These are phyloP conservation scores for Alternaria triticina DNA, from an alignment of 2,329 filamentous ascomycete species.

Conservation along the genomic window DNA sequence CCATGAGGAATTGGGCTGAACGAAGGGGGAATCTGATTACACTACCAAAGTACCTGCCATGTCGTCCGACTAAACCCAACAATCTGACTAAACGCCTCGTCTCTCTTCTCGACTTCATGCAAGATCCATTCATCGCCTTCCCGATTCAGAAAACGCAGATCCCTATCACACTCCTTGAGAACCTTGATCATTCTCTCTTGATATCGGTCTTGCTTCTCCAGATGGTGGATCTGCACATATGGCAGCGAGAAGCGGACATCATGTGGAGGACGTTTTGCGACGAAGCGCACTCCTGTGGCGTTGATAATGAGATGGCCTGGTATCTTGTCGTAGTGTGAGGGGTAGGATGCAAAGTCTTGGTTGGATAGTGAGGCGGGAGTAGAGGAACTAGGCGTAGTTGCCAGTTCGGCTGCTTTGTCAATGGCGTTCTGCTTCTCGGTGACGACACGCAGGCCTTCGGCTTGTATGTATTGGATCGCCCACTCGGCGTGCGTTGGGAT, in stretches of 20 bases:
- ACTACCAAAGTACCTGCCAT: conserved; percentile 43
- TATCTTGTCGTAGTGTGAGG: conserved; percentile 17
- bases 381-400: neutral
- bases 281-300: conserved; percentile 25
- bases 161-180: conserved; percentile 23
- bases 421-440: neutral
- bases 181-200: conserved; percentile 24
- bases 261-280: conserved; percentile 15
- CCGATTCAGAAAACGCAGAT: conserved; percentile 24
- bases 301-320: conserved; percentile 27
- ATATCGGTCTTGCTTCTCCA: conserved; percentile 36
- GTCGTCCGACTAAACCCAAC: conserved; percentile 33
- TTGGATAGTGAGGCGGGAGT: too few relatives aligned
- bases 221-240: conserved; percentile 22
- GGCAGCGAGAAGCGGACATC: conserved; percentile 17
- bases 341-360: conserved; percentile 29
- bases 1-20: too few relatives aligned
- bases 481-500: conserved; percentile 49
- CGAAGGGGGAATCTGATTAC: neutral
- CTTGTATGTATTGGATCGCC: conserved; percentile 42
- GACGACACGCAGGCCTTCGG: conserved; percentile 26
- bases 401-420: neutral
- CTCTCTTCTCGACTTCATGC: conserved; percentile 28
- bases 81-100: conserved; percentile 42
- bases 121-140: conserved; percentile 20